Evolutionary conservation across 2,329 filamentous ascomycete genomes (phyloP).

Genomic region (Shiraia sp.): DNA sequence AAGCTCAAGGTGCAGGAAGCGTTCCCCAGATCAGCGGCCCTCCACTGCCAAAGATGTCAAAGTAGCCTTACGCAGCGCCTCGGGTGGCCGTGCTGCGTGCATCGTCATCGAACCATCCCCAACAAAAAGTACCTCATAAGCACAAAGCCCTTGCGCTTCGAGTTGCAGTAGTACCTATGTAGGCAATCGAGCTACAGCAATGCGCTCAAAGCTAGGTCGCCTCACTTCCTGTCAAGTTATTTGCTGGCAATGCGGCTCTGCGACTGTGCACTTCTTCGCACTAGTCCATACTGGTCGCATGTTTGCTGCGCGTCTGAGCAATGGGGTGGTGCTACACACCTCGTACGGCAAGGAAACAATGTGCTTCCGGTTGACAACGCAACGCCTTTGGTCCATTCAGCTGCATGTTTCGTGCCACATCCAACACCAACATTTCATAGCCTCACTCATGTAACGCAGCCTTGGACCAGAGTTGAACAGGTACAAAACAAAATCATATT

Average conservation of each 20-base stretch:
- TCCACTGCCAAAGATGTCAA: constrained; percentile 20
- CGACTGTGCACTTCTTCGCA: no score
- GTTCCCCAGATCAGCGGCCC: constrained; percentile 11
- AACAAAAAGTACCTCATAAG: constrained; percentile 25
- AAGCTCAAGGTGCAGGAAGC: not conserved
- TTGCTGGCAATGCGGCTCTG: constrained; percentile 13
- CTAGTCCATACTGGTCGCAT: no score
- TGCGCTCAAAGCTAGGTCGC: constrained; percentile 13
- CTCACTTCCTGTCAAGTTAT: constrained; percentile 13
- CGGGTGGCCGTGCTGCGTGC: constrained; percentile 20
- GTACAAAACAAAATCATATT: constrained; percentile 17
- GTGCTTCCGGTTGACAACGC: no score
- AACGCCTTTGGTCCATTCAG: no score
- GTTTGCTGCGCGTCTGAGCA: no score
- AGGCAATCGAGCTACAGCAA: not conserved
- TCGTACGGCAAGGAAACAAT: no score
- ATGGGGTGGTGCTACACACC: no score
- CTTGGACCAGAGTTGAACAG: not conserved
- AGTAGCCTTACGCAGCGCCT: constrained; percentile 27
- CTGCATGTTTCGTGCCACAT: no score
- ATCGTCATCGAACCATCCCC: constrained; percentile 22
- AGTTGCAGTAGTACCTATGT: constrained; percentile 2
- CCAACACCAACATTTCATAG: no score
- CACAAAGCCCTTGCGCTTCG: constrained; percentile 15
- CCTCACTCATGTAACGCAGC: not conserved